phyloP scores from a whole-genome alignment of 768 basidiomycete genomes.

The Naganishia vaughanmartiniae region DNA sequence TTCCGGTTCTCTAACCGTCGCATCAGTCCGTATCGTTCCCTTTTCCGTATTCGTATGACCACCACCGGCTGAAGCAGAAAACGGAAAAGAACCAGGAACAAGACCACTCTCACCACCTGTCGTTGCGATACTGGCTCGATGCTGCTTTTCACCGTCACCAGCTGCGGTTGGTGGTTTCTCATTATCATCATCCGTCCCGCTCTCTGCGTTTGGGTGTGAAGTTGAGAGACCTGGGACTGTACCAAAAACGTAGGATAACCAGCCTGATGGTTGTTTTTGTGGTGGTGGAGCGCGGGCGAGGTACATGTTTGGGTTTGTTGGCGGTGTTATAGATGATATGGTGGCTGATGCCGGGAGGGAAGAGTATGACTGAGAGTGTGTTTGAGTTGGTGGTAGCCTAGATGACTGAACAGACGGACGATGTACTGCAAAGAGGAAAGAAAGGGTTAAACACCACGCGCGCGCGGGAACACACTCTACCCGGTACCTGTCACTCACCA shows the following conservation, averaged over 20 bases:
- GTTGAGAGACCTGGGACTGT: background rate
- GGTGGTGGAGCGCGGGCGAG: constrained; percentile 22
- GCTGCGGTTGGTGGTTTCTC: background rate
- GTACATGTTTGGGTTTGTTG: constrained; percentile 7
- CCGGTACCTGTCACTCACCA: background rate
- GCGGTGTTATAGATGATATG: background rate
- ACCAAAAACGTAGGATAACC: constrained; percentile 5
- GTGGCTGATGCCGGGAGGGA: background rate
- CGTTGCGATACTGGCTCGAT: background rate
- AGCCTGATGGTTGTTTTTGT: constrained; percentile 10
- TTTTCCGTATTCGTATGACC: background rate
- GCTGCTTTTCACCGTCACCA: background rate
- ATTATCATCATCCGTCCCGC: background rate
- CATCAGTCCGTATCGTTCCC: background rate
- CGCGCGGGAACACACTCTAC: too few species aligned
- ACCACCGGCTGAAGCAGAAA: background rate
- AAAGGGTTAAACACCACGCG: too few species aligned
- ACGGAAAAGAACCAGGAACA: constrained; percentile 5
- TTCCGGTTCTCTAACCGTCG: background rate
- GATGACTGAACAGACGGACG: background rate
- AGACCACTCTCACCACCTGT: background rate
- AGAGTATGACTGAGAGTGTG: constrained; percentile 4
- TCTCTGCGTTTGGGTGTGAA: background rate
- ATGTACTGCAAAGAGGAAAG: background rate
- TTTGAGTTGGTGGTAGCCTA: background rate